Percentiles rank a stretch among this genome's conserved stretches.
Conservation (phyloP, 257 asterid genomes). For the Jacaranda mimosifolia region DNA sequence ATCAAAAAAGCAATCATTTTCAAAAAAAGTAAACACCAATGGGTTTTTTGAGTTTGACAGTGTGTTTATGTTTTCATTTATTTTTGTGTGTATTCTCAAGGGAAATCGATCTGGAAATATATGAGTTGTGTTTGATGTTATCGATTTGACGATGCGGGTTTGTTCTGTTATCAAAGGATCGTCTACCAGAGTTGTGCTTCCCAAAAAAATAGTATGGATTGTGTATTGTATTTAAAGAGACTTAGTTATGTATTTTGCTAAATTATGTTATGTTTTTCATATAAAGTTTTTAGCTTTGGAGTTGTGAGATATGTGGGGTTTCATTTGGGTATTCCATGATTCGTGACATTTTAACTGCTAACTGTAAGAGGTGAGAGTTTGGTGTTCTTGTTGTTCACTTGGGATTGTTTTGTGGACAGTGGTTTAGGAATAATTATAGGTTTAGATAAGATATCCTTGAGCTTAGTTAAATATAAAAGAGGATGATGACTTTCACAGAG, state of each 20-base stretch:
- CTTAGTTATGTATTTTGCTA: not conserved
- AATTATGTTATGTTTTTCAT: not conserved
- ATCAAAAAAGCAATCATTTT: too few species aligned
- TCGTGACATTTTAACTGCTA: not conserved
- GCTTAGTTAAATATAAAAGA: constrained; percentile 2
- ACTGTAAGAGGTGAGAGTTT: not conserved
- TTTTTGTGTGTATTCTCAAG: too few species aligned
- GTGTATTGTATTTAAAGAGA: not conserved
- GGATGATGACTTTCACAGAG: not conserved
- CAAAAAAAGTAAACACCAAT: too few species aligned
- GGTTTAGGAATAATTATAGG: constrained; percentile 1
- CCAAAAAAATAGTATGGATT: constrained; percentile 83
- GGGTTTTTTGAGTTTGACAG: too few species aligned
- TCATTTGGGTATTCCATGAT: not conserved
- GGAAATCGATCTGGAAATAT: too few species aligned
- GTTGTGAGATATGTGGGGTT: not conserved
- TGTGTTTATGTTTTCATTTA: too few species aligned
- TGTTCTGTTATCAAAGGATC: constrained; percentile 54
- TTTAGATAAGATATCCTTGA: not conserved
- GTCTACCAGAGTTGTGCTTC: constrained; percentile 83
- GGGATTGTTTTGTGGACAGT: constrained; percentile 3
- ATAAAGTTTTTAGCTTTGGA: constrained; percentile 23
- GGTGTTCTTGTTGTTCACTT: not conserved
- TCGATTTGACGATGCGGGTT: too few species aligned
- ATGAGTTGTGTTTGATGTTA: too few species aligned